These are phyloP conservation scores for Colletotrichum coccodes DNA, from an alignment of 2,329 filamentous ascomycete genomes.

Conservation along the genomic window DNA sequence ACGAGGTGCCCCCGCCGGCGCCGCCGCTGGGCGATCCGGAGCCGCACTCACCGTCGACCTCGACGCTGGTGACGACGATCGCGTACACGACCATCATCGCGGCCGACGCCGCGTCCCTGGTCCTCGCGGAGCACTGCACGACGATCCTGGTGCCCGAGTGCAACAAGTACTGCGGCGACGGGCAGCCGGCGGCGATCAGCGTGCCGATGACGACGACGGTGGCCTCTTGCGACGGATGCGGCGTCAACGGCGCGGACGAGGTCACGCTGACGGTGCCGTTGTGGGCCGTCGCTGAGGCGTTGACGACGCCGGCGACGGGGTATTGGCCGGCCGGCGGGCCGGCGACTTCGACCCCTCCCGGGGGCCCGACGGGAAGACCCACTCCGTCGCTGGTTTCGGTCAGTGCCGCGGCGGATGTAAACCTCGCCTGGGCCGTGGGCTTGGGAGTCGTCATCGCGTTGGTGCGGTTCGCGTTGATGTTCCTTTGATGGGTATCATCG, in stretches of 20 bases:
- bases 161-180: constrained; percentile 35
- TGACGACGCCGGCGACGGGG: constrained; percentile 23
- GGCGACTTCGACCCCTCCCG: neutral
- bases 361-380: constrained; percentile 6
- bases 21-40: constrained; percentile 45
- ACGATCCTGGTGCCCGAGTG: constrained; percentile 40
- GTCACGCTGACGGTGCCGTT: constrained; percentile 47
- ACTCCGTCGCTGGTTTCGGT: constrained; percentile 9
- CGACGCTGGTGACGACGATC: constrained; percentile 36
- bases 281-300: constrained; percentile 26
- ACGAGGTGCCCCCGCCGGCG: constrained; percentile 39
- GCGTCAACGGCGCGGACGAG: constrained; percentile 41
- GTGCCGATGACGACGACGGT: constrained; percentile 42
- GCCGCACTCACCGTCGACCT: constrained; percentile 38
- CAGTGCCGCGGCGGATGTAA: constrained; percentile 14
- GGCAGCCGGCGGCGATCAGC: constrained; percentile 14
- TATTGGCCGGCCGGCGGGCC: constrained; percentile 2
- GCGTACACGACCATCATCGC: constrained; percentile 47
- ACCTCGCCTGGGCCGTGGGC: constrained; percentile 6
- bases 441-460: constrained; percentile 14
- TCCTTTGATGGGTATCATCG: constrained; percentile 8
- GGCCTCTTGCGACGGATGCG: constrained; percentile 44
- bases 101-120: constrained; percentile 44
- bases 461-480: constrained; percentile 21
- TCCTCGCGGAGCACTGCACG: constrained; percentile 44